Percentiles rank a stretch among this genome's conserved stretches.
phyloP scores from a whole-genome alignment of 2,329 filamentous ascomycete genomes.

The Aspergillus neoniger region DNA sequence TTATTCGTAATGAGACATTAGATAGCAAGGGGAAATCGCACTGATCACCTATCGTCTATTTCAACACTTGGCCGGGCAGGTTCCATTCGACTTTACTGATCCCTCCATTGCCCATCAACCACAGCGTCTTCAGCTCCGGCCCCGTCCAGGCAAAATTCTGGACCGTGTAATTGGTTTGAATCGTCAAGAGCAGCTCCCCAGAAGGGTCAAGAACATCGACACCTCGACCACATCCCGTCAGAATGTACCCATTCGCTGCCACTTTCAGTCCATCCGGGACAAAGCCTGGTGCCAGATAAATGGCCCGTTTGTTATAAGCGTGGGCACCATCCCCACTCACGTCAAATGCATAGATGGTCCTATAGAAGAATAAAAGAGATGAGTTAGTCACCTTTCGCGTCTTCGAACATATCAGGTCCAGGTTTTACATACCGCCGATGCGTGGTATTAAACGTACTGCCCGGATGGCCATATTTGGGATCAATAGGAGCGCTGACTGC shows the following conservation, averaged over 20 bases:
- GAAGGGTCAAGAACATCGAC: constrained; percentile 44
- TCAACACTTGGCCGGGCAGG: constrained; percentile 35
- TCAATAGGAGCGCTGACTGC: constrained; percentile 26
- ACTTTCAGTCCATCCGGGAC: constrained; percentile 49
- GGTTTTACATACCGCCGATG: constrained; percentile 21
- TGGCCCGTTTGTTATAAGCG: constrained; percentile 42
- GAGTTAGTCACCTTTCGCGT: background rate
- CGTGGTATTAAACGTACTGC: constrained; percentile 33
- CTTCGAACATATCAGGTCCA: background rate
- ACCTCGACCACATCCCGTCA: constrained; percentile 43
- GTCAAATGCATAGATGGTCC: constrained; percentile 46
- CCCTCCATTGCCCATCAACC: constrained; percentile 45
- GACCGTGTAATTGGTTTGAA: constrained; percentile 49
- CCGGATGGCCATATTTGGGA: constrained; percentile 26
- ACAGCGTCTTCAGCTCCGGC: constrained; percentile 40
- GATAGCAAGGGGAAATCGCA: background rate
- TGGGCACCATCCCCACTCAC: constrained; percentile 36
- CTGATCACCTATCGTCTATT: background rate
- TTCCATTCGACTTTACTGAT: constrained; percentile 44
- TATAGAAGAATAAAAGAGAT: background rate
- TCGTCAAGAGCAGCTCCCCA: constrained; percentile 41
- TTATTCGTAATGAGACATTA: background rate
- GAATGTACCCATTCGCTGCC: constrained; percentile 43
- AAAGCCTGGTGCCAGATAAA: constrained; percentile 44
- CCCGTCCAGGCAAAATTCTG: constrained; percentile 50